Evolutionary conservation across 495 filamentous ascomycete species (phyloP), one percentile per base, ranked within the genome.

Genomic region (Aspergillus homomorphus): DNA sequence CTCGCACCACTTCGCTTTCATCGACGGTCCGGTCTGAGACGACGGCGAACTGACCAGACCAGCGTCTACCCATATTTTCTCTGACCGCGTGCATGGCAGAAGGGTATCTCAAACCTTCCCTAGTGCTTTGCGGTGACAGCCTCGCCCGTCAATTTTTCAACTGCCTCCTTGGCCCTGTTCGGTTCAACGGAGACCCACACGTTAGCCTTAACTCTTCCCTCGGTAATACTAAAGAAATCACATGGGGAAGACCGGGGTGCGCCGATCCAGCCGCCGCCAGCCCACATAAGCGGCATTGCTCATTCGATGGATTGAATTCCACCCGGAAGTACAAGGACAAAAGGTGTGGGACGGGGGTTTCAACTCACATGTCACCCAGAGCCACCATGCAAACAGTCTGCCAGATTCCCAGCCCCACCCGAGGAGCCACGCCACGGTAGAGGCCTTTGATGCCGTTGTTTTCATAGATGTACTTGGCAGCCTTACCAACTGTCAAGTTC

Each of bases 331-430:
- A 12, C 10, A 38, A 38, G 33, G 23, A 44, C 22, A 24, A 42
- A 56, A 42, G 43, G 28, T 0, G 4, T 30, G 41, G 57, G 51
- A 10, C 0, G 20, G 18, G 45, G 45, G 26, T 51, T 26, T 59
- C 33, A 49, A 87, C 92, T 84, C 76, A 96, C 92, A 96, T 91
- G 81, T 98, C 94, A 80, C 94, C 94, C 80, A 98, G 83, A 69
- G 93, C 94, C 77, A 98, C 94, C 94, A 98, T 98, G 81, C 94
- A 98, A 70, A 98, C 90, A 57, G 94, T 98, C 83, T 98, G 94
- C 94, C 94, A 98, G 78, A 98, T 87, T 63, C 94, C 89, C 55
- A 98, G 85, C 51, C 90, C 95, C 70, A 98, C 90, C 68, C 94
- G 85, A 64, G 94, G 94, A 60, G 92, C 82, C 53, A 98, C 94